These are phyloP conservation scores for Sporisorium exsertum DNA, from an alignment of 1,284 basidiomycete species.

Conservation along the genomic window DNA sequence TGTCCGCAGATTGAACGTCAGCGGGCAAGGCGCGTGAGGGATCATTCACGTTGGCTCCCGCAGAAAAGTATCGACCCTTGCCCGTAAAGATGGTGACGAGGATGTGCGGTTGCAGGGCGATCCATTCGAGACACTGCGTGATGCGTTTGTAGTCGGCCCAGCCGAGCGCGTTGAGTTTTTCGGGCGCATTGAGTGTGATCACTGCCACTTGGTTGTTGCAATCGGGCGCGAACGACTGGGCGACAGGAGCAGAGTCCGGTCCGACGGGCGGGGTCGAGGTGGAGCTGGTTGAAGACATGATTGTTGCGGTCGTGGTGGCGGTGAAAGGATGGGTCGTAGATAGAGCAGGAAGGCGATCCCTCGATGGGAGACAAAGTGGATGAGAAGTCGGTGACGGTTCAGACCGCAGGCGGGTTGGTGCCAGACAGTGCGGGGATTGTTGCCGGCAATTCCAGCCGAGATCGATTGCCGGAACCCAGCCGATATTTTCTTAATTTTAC, in stretches of 20 bases:
- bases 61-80: constrained; percentile 54
- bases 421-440: constrained; percentile 5
- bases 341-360: neutral
- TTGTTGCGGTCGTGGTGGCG: neutral
- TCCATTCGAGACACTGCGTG: constrained; percentile 47
- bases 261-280: constrained; percentile 27
- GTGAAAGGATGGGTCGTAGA: neutral
- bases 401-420: too few species aligned
- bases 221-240: constrained; percentile 47
- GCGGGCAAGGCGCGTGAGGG: constrained; percentile 32
- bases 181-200: constrained; percentile 44
- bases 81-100: constrained; percentile 53
- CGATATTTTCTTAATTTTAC: constrained; percentile 7
- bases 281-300: constrained; percentile 16
- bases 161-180: constrained; percentile 48
- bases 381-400: too few species aligned
- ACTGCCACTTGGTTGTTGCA: constrained; percentile 47
- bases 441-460: constrained; percentile 7
- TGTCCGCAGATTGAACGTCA: constrained; percentile 17
- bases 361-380: too few species aligned
- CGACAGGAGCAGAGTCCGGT: constrained; percentile 29
- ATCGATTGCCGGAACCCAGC: constrained; percentile 24
- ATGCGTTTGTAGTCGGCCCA: constrained; percentile 36
- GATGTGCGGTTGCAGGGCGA: constrained; percentile 42
- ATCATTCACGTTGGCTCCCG: constrained; percentile 56